Evolutionary conservation across 768 basidiomycete species (phyloP).

Genomic region (Xerocomus spinulosus): DNA sequence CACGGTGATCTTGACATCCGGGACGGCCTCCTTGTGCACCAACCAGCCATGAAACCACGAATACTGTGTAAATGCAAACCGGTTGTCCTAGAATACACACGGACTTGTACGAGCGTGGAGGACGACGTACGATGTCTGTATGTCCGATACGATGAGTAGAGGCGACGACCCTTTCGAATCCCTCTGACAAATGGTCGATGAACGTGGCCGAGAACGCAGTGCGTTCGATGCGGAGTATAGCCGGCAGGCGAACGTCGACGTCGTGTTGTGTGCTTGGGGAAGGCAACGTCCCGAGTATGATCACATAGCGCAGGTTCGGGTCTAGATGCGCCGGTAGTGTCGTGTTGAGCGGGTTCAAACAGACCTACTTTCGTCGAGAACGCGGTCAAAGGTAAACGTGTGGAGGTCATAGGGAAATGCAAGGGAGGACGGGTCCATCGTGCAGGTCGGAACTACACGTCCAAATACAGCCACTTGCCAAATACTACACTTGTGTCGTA

Average conservation of each 20-base stretch:
- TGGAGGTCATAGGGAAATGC: conserved; percentile 31
- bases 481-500: no score
- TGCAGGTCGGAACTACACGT: no score
- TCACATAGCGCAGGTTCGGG: conserved; percentile 54
- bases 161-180: conserved; percentile 29
- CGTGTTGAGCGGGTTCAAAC: neutral
- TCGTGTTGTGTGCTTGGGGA: conserved; percentile 8
- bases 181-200: conserved; percentile 33
- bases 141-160: conserved; percentile 47
- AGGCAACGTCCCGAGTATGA: conserved; percentile 64
- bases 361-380: conserved; percentile 48
- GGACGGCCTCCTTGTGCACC: conserved; percentile 28
- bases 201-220: conserved; percentile 53
- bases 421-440: neutral
- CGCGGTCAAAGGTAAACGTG: conserved; percentile 44
- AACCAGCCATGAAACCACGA: conserved; percentile 77
- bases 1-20: conserved; percentile 80
- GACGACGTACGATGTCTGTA: conserved; percentile 60
- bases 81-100: neutral
- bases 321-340: conserved; percentile 34
- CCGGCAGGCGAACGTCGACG: conserved; percentile 34
- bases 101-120: neutral
- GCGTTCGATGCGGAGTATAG: conserved; percentile 77
- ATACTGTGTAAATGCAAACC: conserved; percentile 49
- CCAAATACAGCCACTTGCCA: no score